Evolutionary conservation across 495 filamentous ascomycete species (phyloP).

Genomic region (Saxophila tyrrhenica): DNA sequence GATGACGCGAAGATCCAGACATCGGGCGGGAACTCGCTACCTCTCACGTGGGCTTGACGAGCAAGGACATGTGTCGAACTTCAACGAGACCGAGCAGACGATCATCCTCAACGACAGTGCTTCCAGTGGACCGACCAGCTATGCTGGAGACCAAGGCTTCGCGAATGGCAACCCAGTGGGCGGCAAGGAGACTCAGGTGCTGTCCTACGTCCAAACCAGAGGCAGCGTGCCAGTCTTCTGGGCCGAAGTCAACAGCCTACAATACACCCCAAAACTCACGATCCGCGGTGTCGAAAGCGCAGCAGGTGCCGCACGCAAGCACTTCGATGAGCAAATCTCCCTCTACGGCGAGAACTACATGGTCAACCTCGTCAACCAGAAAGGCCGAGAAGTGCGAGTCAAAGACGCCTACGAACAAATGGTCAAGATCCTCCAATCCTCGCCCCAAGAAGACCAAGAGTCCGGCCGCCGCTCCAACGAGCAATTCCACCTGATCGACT

Average conservation of each 20-base stretch:
- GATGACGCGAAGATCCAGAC: slow-evolving; percentile 74
- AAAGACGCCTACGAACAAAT: slow-evolving; percentile 90
- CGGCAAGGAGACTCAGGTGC: slow-evolving; percentile 68
- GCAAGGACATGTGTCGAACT: slow-evolving; percentile 87
- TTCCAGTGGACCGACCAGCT: slow-evolving; percentile 62
- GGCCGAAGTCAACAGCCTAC: slow-evolving; percentile 84
- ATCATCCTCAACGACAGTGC: slow-evolving; percentile 70
- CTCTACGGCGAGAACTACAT: slow-evolving; percentile 93
- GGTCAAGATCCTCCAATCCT: slow-evolving; percentile 59
- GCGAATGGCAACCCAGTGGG: slow-evolving; percentile 54
- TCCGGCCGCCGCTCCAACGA: slow-evolving; percentile 50
- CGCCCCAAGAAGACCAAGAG: slow-evolving; percentile 52
- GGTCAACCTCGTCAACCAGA: slow-evolving; percentile 93
- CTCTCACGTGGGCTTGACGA: slow-evolving; percentile 90
- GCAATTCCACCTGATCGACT: slow-evolving; percentile 67
- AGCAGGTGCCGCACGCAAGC: slow-evolving; percentile 60
- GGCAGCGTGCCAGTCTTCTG: slow-evolving; percentile 91
- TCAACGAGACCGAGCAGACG: slow-evolving; percentile 94
- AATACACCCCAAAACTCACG: slow-evolving; percentile 81
- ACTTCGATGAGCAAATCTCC: slow-evolving; percentile 85
- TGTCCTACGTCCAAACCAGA: slow-evolving; percentile 90
- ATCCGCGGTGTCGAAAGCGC: slow-evolving; percentile 77
- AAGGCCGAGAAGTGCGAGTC: slow-evolving; percentile 72
- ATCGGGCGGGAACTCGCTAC: slow-evolving; percentile 83
- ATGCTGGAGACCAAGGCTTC: slow-evolving; percentile 63